phyloP scores from a whole-genome alignment of 768 basidiomycete genomes.

The Leccinum variicolor region DNA sequence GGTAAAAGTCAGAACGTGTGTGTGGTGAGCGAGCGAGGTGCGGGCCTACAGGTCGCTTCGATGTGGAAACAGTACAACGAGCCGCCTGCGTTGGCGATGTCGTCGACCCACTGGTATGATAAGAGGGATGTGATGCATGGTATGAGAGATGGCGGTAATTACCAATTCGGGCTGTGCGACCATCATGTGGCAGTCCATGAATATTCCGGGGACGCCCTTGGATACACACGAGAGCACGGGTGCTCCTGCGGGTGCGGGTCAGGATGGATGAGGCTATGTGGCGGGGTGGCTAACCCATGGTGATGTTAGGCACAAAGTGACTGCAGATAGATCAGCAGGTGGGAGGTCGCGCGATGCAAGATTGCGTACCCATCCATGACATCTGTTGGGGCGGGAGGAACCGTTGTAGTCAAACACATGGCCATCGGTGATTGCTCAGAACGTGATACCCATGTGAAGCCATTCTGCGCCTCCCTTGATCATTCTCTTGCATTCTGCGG shows the following conservation, averaged over 20 bases:
- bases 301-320: conserved; percentile 98
- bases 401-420: conserved; percentile 8
- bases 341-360: neutral
- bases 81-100: conserved; percentile 94
- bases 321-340: conserved; percentile 38
- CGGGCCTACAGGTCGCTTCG: conserved; percentile 78
- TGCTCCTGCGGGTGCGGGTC: conserved; percentile 51
- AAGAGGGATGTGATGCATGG: neutral
- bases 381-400: conserved; percentile 47
- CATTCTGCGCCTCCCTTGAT: conserved; percentile 93
- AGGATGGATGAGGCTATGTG: neutral
- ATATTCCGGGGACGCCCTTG: conserved; percentile 88
- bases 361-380: conserved; percentile 89
- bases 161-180: conserved; percentile 91
- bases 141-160: neutral
- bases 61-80: conserved; percentile 95
- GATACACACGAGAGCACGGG: conserved; percentile 83
- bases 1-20: conserved; percentile 8
- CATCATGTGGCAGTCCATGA: conserved; percentile 99
- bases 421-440: conserved; percentile 2
- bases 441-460: conserved; percentile 86
- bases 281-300: conserved; percentile 67
- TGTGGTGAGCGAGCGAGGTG: neutral
- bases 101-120: conserved; percentile 83
- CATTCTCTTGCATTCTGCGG: conserved; percentile 95